Percentiles rank a stretch among this genome's conserved stretches.
These are phyloP conservation scores for Arthrobotrys musiformis DNA, from an alignment of 2,329 filamentous ascomycete species.

Conservation along the genomic window DNA sequence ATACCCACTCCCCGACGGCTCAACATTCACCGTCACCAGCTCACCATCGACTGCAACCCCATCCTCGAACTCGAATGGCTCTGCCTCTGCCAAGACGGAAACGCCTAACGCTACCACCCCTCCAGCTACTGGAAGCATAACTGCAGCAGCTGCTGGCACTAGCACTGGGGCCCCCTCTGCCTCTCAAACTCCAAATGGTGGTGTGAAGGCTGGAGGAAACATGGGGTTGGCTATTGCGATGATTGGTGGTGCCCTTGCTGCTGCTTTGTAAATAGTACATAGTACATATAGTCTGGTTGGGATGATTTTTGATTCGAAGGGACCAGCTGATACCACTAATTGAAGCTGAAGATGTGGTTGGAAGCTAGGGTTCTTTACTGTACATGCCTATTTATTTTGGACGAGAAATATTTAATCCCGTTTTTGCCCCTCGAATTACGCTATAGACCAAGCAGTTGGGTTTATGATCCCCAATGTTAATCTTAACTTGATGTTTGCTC, in stretches of 20 bases:
- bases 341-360: not conserved
- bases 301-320: not conserved
- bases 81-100: not conserved
- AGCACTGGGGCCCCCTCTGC: constrained; percentile 9
- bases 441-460: too few relatives aligned
- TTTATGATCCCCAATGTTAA: too few relatives aligned
- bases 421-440: not conserved
- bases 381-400: not conserved
- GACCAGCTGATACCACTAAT: too few relatives aligned
- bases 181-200: constrained; percentile 31
- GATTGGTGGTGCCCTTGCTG: constrained; percentile 18
- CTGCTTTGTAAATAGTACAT: constrained; percentile 16
- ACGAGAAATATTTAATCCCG: not conserved
- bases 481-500: too few relatives aligned
- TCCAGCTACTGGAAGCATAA: not conserved
- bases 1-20: constrained; percentile 29
- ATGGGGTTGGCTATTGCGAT: constrained; percentile 19
- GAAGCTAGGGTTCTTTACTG: not conserved
- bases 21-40: not conserved
- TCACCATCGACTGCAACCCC: not conserved
- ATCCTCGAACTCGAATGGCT: not conserved
- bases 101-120: not conserved
- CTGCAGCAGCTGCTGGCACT: too few relatives aligned
- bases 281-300: not conserved
- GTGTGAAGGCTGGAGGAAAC: not conserved